Evolutionary conservation across 495 filamentous ascomycete genomes (phyloP).

Genomic region (Sabuloglossum arenarium): DNA sequence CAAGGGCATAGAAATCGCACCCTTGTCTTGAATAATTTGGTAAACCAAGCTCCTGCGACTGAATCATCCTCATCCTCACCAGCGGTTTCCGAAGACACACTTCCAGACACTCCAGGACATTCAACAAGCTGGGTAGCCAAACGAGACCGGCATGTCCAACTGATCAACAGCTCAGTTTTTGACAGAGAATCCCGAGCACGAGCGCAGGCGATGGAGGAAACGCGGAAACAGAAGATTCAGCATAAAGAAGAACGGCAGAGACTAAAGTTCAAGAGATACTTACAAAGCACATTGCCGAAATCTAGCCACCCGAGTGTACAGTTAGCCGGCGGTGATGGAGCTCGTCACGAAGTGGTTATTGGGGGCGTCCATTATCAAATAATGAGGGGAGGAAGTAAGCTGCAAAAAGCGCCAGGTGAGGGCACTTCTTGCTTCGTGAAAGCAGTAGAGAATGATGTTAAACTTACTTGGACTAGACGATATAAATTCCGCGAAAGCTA

Average conservation of each 20-base stretch:
- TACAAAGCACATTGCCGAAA: slow-evolving; percentile 9
- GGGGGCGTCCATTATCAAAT: slow-evolving; percentile 63
- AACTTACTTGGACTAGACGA: slow-evolving; percentile 31
- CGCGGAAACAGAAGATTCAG: slow-evolving; percentile 35
- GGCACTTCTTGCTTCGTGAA: background rate
- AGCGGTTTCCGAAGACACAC: background rate
- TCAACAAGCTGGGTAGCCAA: slow-evolving; percentile 47
- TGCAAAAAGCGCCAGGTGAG: slow-evolving; percentile 57
- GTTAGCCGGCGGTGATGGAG: slow-evolving; percentile 9
- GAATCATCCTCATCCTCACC: background rate
- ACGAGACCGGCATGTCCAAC: slow-evolving; percentile 64
- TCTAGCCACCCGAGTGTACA: background rate
- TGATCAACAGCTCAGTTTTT: slow-evolving; percentile 72
- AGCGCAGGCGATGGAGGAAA: slow-evolving; percentile 53
- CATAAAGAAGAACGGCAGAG: slow-evolving; percentile 44
- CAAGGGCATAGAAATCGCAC: slow-evolving; percentile 43
- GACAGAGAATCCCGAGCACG: slow-evolving; percentile 53
- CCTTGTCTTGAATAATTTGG: slow-evolving; percentile 44
- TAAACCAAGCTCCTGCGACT: slow-evolving; percentile 6
- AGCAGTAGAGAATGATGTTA: slow-evolving; percentile 22
- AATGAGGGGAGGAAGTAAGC: slow-evolving; percentile 61
- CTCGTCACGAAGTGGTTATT: slow-evolving; percentile 42
- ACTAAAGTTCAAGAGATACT: slow-evolving; percentile 27
- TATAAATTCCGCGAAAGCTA: slow-evolving; percentile 38
- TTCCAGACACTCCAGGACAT: background rate